Percentiles rank a stretch among this genome's conserved stretches.
Conservation (phyloP, 169 alveolate species). For the Plasmodium billcollinsi region DNA sequence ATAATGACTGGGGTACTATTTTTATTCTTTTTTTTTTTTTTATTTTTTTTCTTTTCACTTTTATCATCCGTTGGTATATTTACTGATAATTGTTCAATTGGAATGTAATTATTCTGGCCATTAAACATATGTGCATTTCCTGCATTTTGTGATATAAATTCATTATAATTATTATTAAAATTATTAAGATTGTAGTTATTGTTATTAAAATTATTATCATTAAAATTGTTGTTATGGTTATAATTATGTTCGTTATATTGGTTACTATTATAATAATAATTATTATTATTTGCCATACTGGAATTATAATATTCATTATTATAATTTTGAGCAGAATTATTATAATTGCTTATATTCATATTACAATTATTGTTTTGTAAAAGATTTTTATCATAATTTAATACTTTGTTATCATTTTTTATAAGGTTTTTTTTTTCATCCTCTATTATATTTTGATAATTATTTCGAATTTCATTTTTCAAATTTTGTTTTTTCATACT, state of each 20-base stretch:
- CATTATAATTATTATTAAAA: slow-evolving; percentile 1
- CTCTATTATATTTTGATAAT: too few relatives aligned
- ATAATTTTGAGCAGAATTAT: too few relatives aligned
- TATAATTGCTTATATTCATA: too few relatives aligned
- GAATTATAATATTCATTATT: too few relatives aligned
- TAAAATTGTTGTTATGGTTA: slow-evolving; percentile 17
- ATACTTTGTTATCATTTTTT: too few relatives aligned
- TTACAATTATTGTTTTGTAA: too few relatives aligned
- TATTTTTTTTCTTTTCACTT: slow-evolving; percentile 14
- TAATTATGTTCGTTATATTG: neutral
- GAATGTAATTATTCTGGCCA: neutral
- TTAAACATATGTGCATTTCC: slow-evolving; percentile 22
- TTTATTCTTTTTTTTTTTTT: slow-evolving; percentile 35
- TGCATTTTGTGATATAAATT: neutral
- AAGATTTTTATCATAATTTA: too few relatives aligned
- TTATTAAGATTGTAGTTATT: neutral
- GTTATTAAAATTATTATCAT: slow-evolving; percentile 9
- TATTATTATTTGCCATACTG: too few relatives aligned
- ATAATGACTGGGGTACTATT: neutral
- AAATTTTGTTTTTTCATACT: too few relatives aligned
- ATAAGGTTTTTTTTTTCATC: too few relatives aligned
- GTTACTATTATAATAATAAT: too few relatives aligned
- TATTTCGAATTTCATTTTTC: too few relatives aligned
- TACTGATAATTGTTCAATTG: slow-evolving; percentile 6
- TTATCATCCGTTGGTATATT: slow-evolving; percentile 3